Evolutionary conservation across 2,329 filamentous ascomycete species (phyloP).

Genomic region (Trichophaea hybrida): DNA sequence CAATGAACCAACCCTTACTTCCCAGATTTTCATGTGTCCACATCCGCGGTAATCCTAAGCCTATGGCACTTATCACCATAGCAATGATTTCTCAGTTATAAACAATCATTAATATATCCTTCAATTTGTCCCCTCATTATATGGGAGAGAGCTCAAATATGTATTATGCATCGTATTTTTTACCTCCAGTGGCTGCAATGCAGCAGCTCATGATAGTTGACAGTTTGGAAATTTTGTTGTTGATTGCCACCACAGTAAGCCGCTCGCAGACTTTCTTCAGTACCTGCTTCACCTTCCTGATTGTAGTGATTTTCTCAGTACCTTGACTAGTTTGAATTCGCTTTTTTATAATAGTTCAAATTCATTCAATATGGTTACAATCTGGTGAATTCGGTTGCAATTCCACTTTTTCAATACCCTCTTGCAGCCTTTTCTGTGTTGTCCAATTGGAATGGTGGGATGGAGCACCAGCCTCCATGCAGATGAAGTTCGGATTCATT

Average conservation of each 20-base stretch:
- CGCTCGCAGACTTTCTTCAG: conserved; percentile 1
- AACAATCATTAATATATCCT: too few relatives aligned
- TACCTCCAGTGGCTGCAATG: background rate
- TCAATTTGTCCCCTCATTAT: too few relatives aligned
- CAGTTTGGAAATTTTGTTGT: background rate
- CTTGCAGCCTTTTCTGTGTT: background rate
- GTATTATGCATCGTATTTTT: background rate
- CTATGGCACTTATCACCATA: too few relatives aligned
- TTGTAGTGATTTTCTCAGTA: background rate
- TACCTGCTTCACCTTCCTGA: background rate
- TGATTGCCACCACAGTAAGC: conserved; percentile 4
- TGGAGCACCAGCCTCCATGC: background rate
- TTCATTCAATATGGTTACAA: conserved; percentile 3
- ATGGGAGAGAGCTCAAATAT: too few relatives aligned
- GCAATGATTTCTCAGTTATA: too few relatives aligned
- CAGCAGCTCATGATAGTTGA: background rate
- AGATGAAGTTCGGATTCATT: background rate
- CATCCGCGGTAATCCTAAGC: too few relatives aligned
- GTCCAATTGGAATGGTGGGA: background rate
- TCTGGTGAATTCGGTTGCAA: background rate
- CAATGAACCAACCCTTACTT: too few relatives aligned
- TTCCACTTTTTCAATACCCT: background rate
- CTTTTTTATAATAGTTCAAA: background rate
- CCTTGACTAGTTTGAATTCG: background rate
- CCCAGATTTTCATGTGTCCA: too few relatives aligned